Conservation (phyloP, 257 asterid species). For the Solanum megistacrolobum region DNA sequence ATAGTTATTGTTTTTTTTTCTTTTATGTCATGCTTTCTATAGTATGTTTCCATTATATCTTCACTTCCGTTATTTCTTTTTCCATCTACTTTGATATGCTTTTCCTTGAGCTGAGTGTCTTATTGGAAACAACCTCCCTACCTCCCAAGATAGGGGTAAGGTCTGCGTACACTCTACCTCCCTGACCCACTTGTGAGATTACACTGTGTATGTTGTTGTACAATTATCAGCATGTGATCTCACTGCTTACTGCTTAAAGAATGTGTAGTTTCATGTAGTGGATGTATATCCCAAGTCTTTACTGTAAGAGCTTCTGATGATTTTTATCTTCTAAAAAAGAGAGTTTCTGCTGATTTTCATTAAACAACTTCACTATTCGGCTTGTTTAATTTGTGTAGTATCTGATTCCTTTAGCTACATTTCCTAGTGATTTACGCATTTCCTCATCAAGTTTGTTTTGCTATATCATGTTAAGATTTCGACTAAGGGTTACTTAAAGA, state of each 20-base stretch:
- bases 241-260: neutral
- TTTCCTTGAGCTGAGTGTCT: neutral
- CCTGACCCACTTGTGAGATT: neutral
- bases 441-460: neutral
- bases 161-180: neutral
- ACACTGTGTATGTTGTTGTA: neutral
- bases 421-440: neutral
- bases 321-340: neutral
- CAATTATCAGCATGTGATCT: neutral
- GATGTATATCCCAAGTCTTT: neutral
- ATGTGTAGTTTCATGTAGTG: neutral
- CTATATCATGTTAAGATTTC: neutral
- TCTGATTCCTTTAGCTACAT: neutral
- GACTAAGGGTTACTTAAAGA: neutral
- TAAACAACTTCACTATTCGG: neutral
- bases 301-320: neutral
- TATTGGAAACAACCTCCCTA: neutral
- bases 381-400: neutral
- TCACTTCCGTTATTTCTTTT: neutral
- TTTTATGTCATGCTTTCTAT: neutral
- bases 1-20: neutral
- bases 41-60: neutral
- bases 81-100: neutral
- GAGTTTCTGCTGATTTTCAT: neutral
- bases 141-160: neutral